Base-by-base conservation (phyloP, 306 rosid genomes). In the Hylodesmum podocarpum region DNA sequence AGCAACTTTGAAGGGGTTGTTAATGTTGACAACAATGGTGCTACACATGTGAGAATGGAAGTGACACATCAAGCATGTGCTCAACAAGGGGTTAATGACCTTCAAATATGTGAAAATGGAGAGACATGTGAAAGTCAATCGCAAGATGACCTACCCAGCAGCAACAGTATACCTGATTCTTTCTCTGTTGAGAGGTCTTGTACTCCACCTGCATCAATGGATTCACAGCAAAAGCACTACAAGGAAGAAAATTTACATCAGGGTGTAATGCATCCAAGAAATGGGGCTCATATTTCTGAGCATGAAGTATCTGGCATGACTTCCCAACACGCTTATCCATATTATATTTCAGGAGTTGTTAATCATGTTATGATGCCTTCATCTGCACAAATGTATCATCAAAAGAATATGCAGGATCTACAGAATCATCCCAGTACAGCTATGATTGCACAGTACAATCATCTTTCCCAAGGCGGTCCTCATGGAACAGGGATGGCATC, bases 131-230 rank as follows among this genome's bases (percentile, higher is more conserved):
- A 88, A 84, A 87, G 84, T 74, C 82, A 73, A 74, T 89, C 91
- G 5, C 97, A 78, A 69, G 91, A 89, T 53, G 91, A 88, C 68
- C 68, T 92, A 21, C 99, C 97, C 8, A 88, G 93, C 76, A 76
- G 94, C 80, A 79, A 66, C 50, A 81, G 94, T 53, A 24, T 89
- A 25, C 96, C 87, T 0, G 93, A 91, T 87, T 96, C 99, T 75
- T 66, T 86, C 63, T 92, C 99, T 62, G 10, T 96, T 62, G 98
- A 96, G 78, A 91, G 94, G 67, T 93, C 97, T 67, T 89, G 86
- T 65, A 92, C 99, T 66, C 96, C 96, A 39, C 88, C 91, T 53
- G 88, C 87, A 69, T 87, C 89, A 21, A 63, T 67, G 81, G 95
- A 90, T 82, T 84, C 81, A 39, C 78, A 75, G 83, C 93, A 88